A percentile compares a stretch with the other conserved stretches of the same genome.
phyloP scores from a whole-genome alignment of 139 green algal species.

The Gonium pectorale region DNA sequence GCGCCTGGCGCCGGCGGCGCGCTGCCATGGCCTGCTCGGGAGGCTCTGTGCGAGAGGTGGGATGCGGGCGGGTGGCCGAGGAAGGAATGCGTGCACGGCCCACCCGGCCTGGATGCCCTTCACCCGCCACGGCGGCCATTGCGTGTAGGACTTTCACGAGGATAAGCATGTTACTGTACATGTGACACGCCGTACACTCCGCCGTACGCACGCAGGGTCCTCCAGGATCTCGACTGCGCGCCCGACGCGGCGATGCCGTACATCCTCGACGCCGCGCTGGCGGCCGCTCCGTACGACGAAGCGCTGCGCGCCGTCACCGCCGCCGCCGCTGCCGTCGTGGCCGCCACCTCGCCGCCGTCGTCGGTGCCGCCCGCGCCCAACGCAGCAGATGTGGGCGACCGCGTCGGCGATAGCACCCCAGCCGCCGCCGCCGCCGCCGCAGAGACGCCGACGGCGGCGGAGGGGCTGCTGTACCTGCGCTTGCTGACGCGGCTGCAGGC shows the following conservation, averaged over 20 bases:
- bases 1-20: background rate
- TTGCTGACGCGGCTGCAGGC: slow-evolving; percentile 13
- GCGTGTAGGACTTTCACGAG: no score
- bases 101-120: no score
- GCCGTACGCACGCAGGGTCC: background rate
- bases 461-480: background rate
- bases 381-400: background rate
- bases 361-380: no score
- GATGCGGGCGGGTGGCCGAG: no score
- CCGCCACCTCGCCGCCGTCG: background rate
- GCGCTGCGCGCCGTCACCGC: background rate
- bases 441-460: background rate
- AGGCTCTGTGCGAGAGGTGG: slow-evolving; percentile 20
- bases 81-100: no score
- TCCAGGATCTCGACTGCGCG: slow-evolving; percentile 39
- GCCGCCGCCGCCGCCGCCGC: background rate
- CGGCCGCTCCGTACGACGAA: background rate
- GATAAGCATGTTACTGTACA: no score
- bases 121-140: no score
- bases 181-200: background rate
- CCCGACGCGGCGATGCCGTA: slow-evolving; percentile 11
- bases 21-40: background rate
- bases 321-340: background rate
- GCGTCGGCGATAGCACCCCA: background rate
- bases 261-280: slow-evolving; percentile 6